A percentile compares a stretch with the other conserved stretches of the same genome.
Evolutionary conservation across 148 eudicot species (phyloP).

Genomic region (Silene uniflora): DNA sequence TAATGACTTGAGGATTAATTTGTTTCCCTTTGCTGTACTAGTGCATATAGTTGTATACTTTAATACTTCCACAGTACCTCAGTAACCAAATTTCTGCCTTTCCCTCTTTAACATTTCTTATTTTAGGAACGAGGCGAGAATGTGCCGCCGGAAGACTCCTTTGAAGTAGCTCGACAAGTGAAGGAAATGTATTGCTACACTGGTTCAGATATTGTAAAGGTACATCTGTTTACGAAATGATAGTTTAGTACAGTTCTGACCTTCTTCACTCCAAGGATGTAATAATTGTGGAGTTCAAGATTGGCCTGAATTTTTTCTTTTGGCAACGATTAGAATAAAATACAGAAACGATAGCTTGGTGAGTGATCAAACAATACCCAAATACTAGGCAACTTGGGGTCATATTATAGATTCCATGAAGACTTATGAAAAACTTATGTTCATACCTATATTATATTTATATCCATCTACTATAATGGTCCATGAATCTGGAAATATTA

Average conservation of each 20-base stretch:
- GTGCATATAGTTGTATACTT: background rate
- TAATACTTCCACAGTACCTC: background rate
- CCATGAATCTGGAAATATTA: background rate
- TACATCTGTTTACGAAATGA: conserved; percentile 3
- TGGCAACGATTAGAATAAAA: background rate
- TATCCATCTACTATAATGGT: background rate
- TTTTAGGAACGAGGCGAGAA: conserved; percentile 98
- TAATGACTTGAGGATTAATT: no score
- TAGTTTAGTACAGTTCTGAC: background rate
- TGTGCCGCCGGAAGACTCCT: conserved; percentile 90
- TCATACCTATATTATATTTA: background rate
- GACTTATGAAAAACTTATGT: background rate
- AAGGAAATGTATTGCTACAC: conserved; percentile 98
- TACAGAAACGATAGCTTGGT: background rate
- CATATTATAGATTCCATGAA: background rate
- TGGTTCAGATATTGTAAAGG: conserved; percentile 95
- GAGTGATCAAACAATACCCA: no score
- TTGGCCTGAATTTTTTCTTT: background rate
- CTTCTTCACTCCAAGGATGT: conserved; percentile 1
- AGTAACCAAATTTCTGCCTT: background rate
- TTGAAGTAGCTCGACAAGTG: conserved; percentile 94
- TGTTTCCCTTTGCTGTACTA: background rate
- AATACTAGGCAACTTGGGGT: no score
- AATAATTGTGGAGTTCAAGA: conserved; percentile 7
- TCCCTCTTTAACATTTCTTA: conserved; percentile 17